These are phyloP conservation scores for Yamadazyma diospyri DNA, from an alignment of 1,139 yeast genomes.

Conservation along the genomic window DNA sequence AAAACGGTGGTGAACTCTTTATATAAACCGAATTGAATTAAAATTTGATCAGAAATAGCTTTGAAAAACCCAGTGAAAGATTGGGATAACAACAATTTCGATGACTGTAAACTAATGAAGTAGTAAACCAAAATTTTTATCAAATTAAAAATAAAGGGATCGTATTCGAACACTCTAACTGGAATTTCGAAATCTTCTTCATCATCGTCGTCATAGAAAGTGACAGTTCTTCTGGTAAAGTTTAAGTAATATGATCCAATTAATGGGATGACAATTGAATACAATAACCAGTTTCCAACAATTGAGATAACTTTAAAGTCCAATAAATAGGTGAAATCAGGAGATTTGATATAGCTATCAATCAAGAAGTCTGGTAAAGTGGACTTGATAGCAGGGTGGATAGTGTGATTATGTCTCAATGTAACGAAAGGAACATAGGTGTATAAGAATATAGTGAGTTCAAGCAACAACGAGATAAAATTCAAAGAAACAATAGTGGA, in stretches of 20 bases:
- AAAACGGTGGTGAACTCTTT: constrained; percentile 32
- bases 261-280: constrained; percentile 43
- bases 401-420: constrained; percentile 32
- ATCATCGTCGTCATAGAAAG: constrained; percentile 24
- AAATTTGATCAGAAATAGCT: constrained; percentile 33
- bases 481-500: constrained; percentile 48
- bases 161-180: constrained; percentile 41
- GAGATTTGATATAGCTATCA: constrained; percentile 20
- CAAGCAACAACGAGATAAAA: constrained; percentile 37
- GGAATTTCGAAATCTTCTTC: constrained; percentile 37
- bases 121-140: constrained; percentile 46
- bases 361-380: constrained; percentile 26
- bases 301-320: constrained; percentile 29
- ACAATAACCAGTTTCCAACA: constrained; percentile 37
- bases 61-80: constrained; percentile 29
- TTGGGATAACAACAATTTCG: constrained; percentile 28
- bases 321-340: constrained; percentile 36
- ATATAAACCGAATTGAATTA: constrained; percentile 38
- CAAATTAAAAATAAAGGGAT: constrained; percentile 58
- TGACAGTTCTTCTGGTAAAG: constrained; percentile 46
- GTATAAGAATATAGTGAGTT: constrained; percentile 33
- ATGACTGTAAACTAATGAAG: constrained; percentile 32
- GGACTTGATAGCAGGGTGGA: constrained; percentile 39
- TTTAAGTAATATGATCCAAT: constrained; percentile 49
- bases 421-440: constrained; percentile 37